Evolutionary conservation across 306 rosid species (phyloP), one percentile per base, ranked within the genome.

Genomic region (Citrullus amarus): DNA sequence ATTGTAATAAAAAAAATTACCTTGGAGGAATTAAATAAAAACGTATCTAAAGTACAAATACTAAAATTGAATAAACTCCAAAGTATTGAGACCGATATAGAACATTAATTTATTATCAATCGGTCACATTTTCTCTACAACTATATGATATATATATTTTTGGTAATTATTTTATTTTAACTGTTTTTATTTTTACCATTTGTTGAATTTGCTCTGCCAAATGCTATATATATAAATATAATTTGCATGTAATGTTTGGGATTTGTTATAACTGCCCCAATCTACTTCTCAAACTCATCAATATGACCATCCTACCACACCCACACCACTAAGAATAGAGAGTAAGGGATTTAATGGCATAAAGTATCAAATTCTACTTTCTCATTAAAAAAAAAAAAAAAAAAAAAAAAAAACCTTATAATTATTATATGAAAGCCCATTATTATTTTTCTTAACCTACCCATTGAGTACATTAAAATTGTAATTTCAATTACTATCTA

Each of bases 241-340:
- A 67, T 68, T 69, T 69, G 75, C 38, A n/a, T 43, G 70, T 34
- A 6, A 63, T 32, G 70, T 9, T 63, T 63, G 70, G 13, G 30
- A 70, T 70, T 70, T 55, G 76, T 70, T 70, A 46, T 46, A 51
- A 74, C 78, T 54, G 62, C 66, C 51, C 77, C 60, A 50, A 50
- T 72, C 77, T 32, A 53, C 44, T 74, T 28, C 79, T 54, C 46
- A 54, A 30, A 32, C 62, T 75, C 79, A 54, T 75, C 65, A 75
- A 56, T 34, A 75, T 51, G 38, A 53, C 63, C 62, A 32, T 9
- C n/a, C 20, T 14, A 41, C n/a, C 76, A 22, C 39, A 70, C 57
- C 58, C 58, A 44, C 17, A 71, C 76, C 57, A 71, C 78, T 72
- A 72, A 51, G 60, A 50, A 46, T 50, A 50, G 62, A 50, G 43